Evolutionary conservation across 352 stramenopile genomes (phyloP), one percentile per base, ranked within the genome.

Genomic region (Phytophthora rubi): DNA sequence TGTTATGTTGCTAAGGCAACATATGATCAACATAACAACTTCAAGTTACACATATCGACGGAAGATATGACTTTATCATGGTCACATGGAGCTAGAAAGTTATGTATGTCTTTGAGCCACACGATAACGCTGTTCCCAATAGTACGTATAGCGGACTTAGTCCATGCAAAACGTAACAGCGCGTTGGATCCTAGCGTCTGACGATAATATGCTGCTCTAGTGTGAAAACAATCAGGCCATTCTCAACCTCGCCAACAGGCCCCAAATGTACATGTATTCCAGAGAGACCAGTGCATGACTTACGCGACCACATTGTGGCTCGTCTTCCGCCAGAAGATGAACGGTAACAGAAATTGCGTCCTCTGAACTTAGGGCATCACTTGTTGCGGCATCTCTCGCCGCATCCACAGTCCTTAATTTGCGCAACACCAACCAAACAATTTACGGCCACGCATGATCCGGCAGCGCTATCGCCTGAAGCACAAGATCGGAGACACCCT

Each of bases 401-500:
- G 23, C 23, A 3, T 26, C 42, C 15, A 48, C 42, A 48, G 13
- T 48, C n/a, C n/a, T 48, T 0, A 48, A 48, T 48, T 48, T 7
- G 42, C 42, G 15, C 42, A 6, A 13, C 15, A 48, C 42, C 13
- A 9, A 7, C 6, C 42, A 21, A 48, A 48, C 5, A 15, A 48
- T 7, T 18, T 7, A n/a, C 39, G 7, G 6, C 39, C 16, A n/a
- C 13, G 7, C 42, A 74, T 74, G 67, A 55, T 76, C 18, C 63
- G 48, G 42, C 39, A 71, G 9, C 64, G 64, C 10, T 77, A 68
- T 52, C 65, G 65, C 44, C 37, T 77, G 15, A 62, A 67, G 9
- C 32, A 59, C 21, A 74, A 69, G 48, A 55, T 86, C 37, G 64
- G 66, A n/a, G 48, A 73, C n/a, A 67, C 79, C 1, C 65, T 84